phyloP scores from a whole-genome alignment of 768 basidiomycete genomes.

The Auriscalpium vulgare region DNA sequence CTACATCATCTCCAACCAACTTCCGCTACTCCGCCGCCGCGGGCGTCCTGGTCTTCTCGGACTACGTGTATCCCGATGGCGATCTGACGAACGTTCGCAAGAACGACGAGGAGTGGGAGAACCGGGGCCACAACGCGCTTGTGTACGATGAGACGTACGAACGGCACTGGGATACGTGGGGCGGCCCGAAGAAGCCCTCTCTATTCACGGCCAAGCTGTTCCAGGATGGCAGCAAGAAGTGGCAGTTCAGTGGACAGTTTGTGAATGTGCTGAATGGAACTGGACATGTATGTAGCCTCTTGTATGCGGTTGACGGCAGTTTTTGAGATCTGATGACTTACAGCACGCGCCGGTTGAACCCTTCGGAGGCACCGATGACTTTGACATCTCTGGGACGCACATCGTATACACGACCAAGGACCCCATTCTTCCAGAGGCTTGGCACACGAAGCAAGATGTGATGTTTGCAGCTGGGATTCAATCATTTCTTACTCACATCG shows the following conservation, averaged over 20 bases:
- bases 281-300: conserved; percentile 45
- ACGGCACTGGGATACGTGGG: conserved; percentile 61
- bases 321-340: neutral
- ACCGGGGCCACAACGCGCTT: conserved; percentile 60
- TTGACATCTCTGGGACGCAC: conserved; percentile 58
- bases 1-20: conserved; percentile 58
- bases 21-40: conserved; percentile 56
- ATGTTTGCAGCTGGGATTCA: neutral
- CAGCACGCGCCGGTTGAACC: conserved; percentile 76
- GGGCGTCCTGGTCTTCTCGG: conserved; percentile 75
- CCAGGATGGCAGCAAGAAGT: conserved; percentile 40
- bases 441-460: conserved; percentile 88
- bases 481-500: neutral
- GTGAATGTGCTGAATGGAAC: conserved; percentile 59
- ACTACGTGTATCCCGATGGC: conserved; percentile 71
- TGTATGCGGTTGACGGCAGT: neutral
- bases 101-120: conserved; percentile 65
- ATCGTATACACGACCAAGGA: conserved; percentile 87
- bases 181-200: conserved; percentile 58
- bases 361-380: conserved; percentile 80
- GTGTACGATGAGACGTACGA: conserved; percentile 42
- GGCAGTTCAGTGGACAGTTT: conserved; percentile 46
- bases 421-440: conserved; percentile 63
- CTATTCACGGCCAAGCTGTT: conserved; percentile 62
- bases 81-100: conserved; percentile 58